These are phyloP conservation scores for Colletotrichum theobromicola DNA, from an alignment of 2,329 filamentous ascomycete genomes.

Conservation along the genomic window DNA sequence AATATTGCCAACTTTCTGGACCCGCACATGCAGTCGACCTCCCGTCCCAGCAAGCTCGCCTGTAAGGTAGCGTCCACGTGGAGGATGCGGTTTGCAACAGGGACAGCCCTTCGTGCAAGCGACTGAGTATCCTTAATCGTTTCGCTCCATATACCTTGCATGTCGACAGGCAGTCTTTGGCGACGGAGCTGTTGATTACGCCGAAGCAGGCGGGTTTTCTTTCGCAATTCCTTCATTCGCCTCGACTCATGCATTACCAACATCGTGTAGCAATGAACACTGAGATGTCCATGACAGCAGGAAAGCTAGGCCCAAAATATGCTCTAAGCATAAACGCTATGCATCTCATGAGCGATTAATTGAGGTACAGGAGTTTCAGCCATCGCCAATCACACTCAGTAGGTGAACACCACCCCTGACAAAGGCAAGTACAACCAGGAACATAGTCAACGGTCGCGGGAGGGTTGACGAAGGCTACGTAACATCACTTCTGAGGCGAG, in stretches of 20 bases:
- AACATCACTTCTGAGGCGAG: too few relatives aligned
- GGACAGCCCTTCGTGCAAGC: background rate
- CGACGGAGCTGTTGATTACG: background rate
- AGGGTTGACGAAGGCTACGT: too few relatives aligned
- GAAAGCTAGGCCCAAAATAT: accelerated
- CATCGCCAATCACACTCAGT: too few relatives aligned
- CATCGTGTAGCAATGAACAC: background rate
- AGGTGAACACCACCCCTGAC: too few relatives aligned
- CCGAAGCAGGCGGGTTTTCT: background rate
- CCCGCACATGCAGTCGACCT: background rate
- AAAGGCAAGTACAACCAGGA: too few relatives aligned
- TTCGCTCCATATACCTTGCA: background rate
- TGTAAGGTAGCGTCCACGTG: constrained; percentile 24
- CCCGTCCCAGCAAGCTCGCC: background rate
- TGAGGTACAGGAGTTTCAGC: background rate
- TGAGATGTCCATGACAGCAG: accelerated
- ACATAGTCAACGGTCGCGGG: too few relatives aligned
- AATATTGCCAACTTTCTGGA: background rate
- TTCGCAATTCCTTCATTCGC: background rate
- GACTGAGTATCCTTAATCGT: background rate
- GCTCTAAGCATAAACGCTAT: background rate
- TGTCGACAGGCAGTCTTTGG: background rate
- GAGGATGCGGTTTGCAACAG: background rate
- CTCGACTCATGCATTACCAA: background rate
- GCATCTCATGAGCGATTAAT: accelerated